Base-by-base conservation (phyloP, 257 asterid species). In the Solanum rostratum region DNA sequence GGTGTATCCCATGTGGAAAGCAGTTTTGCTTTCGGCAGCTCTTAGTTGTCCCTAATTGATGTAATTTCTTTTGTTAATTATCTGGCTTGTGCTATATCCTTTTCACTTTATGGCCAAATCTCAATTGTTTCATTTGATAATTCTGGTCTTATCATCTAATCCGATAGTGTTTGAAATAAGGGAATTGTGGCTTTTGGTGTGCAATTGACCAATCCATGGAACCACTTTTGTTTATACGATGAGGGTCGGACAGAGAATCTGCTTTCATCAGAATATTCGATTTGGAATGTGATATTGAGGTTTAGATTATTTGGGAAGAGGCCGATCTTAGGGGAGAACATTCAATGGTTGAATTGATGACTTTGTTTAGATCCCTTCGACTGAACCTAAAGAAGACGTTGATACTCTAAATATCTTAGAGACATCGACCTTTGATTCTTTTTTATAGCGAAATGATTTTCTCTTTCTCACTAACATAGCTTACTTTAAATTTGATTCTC, bases 381-480 rank as follows among this genome's bases (percentile, higher is more conserved):
- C 71, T 29, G n/a, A 65, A 63, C 71, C 43, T 63, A 63, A 63
- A 63, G 41, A 41, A 94, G 88, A 91, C 70, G 27, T 63, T 14
- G 70, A 63, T 27, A 92, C 89, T 95, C 98, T 87, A 90, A 90
- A 85, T 86, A 49, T 86, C 97, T 95, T 85, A 93, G 91, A 29
- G 97, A 93, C 87, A 96, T 95, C 86, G 92, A 93, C 83, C 93
- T 95, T 55, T 91, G 94, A 86, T 94, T 95, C 92, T 95, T 97
- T 84, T 62, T 12, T 93, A 94, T 90, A 92, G 93, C 97, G 93
- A 90, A 59, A 90, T 30, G 19, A 55, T 53, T 87, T 83, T 84
- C 50, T 57, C 87, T 57, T 27, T 76, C 37, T 46, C 29, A 19
- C 50, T 55, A 49, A 43, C 19, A 4, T 13, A 3, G 4, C 4